Evolutionary conservation across 192 early-diverging fungal species (phyloP).

Genomic region (Backusella sp.): DNA sequence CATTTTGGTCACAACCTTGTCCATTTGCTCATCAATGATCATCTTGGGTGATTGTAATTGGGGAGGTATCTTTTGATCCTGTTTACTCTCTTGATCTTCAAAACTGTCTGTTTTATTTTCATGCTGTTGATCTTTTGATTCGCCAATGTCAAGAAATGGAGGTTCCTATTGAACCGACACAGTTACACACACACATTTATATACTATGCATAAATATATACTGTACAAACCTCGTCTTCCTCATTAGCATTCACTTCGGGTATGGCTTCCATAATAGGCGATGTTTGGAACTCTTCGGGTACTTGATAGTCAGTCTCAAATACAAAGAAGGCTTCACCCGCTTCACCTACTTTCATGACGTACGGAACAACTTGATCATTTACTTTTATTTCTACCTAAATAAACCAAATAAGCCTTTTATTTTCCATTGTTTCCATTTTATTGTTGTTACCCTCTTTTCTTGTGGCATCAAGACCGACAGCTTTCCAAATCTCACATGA

Average conservation of each 20-base stretch:
- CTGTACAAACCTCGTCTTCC: slow-evolving; percentile 16
- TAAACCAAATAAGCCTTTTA: not conserved
- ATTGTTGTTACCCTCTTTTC: slow-evolving; percentile 76
- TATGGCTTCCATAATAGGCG: slow-evolving; percentile 73
- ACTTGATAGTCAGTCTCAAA: slow-evolving; percentile 89
- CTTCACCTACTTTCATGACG: slow-evolving; percentile 96
- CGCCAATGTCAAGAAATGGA: slow-evolving; percentile 36
- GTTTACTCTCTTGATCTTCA: slow-evolving; percentile 26
- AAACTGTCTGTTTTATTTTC: slow-evolving; percentile 9
- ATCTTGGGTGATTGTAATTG: slow-evolving; percentile 33
- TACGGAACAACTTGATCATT: slow-evolving; percentile 76
- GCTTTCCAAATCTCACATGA: slow-evolving; percentile 97
- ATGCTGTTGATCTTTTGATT: slow-evolving; percentile 23
- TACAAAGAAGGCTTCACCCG: slow-evolving; percentile 98
- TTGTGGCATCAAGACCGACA: slow-evolving; percentile 84
- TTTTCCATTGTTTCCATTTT: not conserved
- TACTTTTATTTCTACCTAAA: slow-evolving; percentile 76
- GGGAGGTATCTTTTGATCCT: slow-evolving; percentile 13
- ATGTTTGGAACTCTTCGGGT: slow-evolving; percentile 92
- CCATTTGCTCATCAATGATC: slow-evolving; percentile 34
- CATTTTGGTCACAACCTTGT: slow-evolving; percentile 35
- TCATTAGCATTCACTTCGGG: not conserved
- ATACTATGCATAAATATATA: not conserved
- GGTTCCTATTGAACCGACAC: slow-evolving; percentile 21
- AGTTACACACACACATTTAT: too few species aligned